Evolutionary conservation across 805 yeast genomes (phyloP), one percentile per base, ranked within the genome.

Genomic region (Ogataea allantospora): DNA sequence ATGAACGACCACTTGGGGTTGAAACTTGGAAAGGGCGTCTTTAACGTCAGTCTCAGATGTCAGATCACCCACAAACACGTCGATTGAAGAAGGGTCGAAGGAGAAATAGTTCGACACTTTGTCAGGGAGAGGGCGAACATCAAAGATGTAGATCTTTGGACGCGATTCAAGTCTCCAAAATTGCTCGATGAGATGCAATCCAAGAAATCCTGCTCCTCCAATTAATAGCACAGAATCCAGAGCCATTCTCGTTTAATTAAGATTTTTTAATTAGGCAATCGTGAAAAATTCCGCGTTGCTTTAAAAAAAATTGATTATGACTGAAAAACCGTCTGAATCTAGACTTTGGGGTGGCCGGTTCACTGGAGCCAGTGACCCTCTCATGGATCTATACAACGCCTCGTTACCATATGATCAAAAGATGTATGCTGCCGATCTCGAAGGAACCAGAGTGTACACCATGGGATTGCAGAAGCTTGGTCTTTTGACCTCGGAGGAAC

Each of bases 301-400:
- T 16, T 18, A 22, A 21, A 31, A 30, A 31, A 25, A 26, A 15
- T 30, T 17, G 5, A 19, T 11, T 7, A 33, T 33, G 42, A 33
- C 36, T 22, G 60, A 61, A 24, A 62, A 73, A 51, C 80, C 80
- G 49, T 66, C 80, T 19, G 88, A 83, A 65, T 72, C 70, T 53
- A 89, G 81, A 63, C 71, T 91, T 49, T 91, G 99, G 99, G 99
- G 99, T 55, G 99, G 98, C 55, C 78, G 99, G 65, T 91, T 91
- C 68, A 91, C 97, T 44, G 98, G 95, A 32, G 91, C 91, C 46
- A 80, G 95, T 19, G 99, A 93, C 55, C 99, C 99, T 3, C 70
- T 93, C 57, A 93, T 93, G 99, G 95, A 93, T 60, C 71, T 91
- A 36, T 93, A 95, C 71, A 93, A 93, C 66, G 96, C 97, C 2